phyloP scores from a whole-genome alignment of 257 asterid genomes.

The Thymus mandschuricus region DNA sequence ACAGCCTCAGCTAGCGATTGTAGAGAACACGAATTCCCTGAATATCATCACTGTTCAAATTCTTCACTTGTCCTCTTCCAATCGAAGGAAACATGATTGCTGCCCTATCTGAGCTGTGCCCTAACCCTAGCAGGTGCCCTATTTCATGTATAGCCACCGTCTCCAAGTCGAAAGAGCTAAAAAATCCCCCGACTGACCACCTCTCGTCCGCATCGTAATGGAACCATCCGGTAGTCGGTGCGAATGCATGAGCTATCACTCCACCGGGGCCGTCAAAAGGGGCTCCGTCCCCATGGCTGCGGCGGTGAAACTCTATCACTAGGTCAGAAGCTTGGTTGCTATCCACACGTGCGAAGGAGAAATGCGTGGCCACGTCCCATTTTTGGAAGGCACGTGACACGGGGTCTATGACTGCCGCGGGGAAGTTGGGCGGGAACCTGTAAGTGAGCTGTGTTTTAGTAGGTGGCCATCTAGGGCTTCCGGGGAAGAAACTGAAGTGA shows the following conservation, averaged over 20 bases:
- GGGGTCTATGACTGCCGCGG: background rate
- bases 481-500: conserved; percentile 29
- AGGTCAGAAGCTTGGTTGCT: conserved; percentile 25
- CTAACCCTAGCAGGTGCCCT: conserved; percentile 28
- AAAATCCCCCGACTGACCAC: conserved; percentile 18
- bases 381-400: conserved; percentile 34
- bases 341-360: conserved; percentile 22
- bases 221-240: conserved; percentile 39
- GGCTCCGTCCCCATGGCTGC: conserved; percentile 33
- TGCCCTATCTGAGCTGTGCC: background rate
- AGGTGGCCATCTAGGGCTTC: conserved; percentile 38
- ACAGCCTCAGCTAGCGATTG: background rate
- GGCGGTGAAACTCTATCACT: conserved; percentile 27
- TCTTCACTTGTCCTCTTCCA: background rate
- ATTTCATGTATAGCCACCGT: conserved; percentile 27
- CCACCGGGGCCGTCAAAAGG: conserved; percentile 46
- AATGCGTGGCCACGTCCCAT: conserved; percentile 37
- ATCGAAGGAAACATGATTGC: conserved; percentile 20
- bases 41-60: conserved; percentile 23
- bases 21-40: conserved; percentile 21
- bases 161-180: conserved; percentile 1
- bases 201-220: conserved; percentile 36
- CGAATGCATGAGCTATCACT: conserved; percentile 39
- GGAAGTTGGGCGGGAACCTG: conserved; percentile 16
- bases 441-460: conserved; percentile 33